phyloP scores from a whole-genome alignment of 768 basidiomycete species.

The Dendrothele bispora region DNA sequence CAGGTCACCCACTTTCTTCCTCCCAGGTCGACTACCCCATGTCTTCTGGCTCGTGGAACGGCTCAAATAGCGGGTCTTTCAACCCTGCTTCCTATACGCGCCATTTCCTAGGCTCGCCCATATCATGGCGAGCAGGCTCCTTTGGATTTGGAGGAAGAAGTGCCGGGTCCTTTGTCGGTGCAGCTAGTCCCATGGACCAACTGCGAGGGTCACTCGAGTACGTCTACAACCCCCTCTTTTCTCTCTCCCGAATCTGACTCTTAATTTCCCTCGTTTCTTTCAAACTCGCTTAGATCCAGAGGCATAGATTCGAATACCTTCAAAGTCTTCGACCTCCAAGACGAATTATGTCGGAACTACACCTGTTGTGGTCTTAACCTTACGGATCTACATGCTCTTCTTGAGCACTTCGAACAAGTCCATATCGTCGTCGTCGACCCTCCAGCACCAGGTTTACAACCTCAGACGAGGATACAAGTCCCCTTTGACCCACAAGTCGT shows the following conservation, averaged over 20 bases:
- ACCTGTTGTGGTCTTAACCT: constrained; percentile 85
- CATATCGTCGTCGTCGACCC: constrained; percentile 75
- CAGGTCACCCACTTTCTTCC: too few relatives aligned
- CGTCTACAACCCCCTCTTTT: constrained; percentile 25
- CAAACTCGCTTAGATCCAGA: constrained; percentile 53
- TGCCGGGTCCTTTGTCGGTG: constrained; percentile 59
- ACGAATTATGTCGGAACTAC: constrained; percentile 87
- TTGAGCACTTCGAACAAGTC: constrained; percentile 90
- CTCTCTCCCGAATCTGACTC: neutral
- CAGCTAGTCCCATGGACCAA: constrained; percentile 62
- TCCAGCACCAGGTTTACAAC: constrained; percentile 32
- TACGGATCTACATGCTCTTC: constrained; percentile 74
- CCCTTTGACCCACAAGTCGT: constrained; percentile 45
- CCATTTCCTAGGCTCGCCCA: constrained; percentile 69
- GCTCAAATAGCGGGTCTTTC: constrained; percentile 46
- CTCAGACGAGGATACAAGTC: constrained; percentile 37
- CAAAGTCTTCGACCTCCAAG: constrained; percentile 65
- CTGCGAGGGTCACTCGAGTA: constrained; percentile 67
- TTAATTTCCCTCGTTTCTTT: constrained; percentile 55
- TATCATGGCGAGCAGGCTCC: constrained; percentile 69
- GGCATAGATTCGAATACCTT: constrained; percentile 65
- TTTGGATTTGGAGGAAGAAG: constrained; percentile 46
- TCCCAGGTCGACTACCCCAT: constrained; percentile 35
- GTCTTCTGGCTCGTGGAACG: constrained; percentile 50
- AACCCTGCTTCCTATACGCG: constrained; percentile 68